Base-by-base conservation (phyloP, 345 rosid genomes). In the Corchorus capsularis region DNA sequence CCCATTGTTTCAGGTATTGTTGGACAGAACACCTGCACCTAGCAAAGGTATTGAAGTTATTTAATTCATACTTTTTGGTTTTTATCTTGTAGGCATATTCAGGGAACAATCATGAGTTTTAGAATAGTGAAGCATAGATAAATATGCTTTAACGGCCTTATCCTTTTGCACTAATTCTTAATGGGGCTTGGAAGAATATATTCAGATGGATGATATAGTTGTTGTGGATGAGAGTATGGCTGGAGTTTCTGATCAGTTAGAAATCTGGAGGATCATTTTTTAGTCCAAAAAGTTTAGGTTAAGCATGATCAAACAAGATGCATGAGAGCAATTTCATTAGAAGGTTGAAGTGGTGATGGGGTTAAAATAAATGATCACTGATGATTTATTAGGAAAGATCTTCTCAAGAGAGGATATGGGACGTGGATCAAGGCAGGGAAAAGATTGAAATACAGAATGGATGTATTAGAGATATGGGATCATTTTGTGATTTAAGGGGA, bases 1-100 rank as follows among this genome's bases (percentile, higher is more conserved):
- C 43, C 27, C 57, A 22, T 63, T 57, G 27, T 37, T 67, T 65
- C 75, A 83, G 86, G 81, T 83, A 37, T 49, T 86, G 76, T 70
- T 86, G 76, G 82, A 79, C 80, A 79, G 72, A 78, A 81, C 76
- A 65, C 80, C 83, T 39, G 56, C 79, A 55, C 54, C 89, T 39
- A 59, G 68, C 75, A 88, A 84, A 86, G 93, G 93, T 91, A 79
- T 63, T 71, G 35, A 61, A 27, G n/a, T 47, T 41, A 74, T 15
- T 74, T 1, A 22, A 62, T 5, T 34, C 14, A 9, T 16, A 0
- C 6, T 11, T 5, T 11, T 39, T 39, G 43, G 27, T 2, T 27
- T 16, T 1, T 56, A 2, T 46, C 16, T 22, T 60, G 10, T 16
- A 17, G 45, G 37, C 16, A 73, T 20, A 11, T 59, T n/a, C 27